Percentiles rank a stretch among this genome's conserved stretches.
These are phyloP conservation scores for Lichtheimia ramosa DNA, from an alignment of 371 early-diverging fungal genomes.

Conservation along the genomic window DNA sequence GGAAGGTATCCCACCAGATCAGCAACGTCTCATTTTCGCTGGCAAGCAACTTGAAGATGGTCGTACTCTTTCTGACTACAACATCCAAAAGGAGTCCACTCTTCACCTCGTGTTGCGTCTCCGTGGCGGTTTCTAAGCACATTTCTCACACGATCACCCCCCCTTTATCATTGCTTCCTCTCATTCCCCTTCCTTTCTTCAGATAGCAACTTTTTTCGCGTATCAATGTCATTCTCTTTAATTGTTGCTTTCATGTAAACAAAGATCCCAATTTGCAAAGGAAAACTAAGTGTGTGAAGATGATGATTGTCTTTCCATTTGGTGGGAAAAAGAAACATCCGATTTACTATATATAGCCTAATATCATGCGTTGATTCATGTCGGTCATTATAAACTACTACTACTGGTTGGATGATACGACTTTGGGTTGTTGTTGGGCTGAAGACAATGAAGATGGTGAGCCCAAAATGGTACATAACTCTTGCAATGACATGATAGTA, in stretches of 20 bases:
- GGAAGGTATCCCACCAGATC: slow-evolving; percentile 92
- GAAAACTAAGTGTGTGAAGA: too few species aligned
- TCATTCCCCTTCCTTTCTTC: neutral
- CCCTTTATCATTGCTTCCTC: neutral
- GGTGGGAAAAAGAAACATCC: too few species aligned
- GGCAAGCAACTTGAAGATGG: slow-evolving; percentile 88
- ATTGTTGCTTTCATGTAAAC: too few species aligned
- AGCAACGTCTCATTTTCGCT: slow-evolving; percentile 85
- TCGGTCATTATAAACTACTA: too few species aligned
- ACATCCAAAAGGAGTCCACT: slow-evolving; percentile 81
- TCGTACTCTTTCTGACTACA: slow-evolving; percentile 74
- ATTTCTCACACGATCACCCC: neutral
- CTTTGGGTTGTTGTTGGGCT: too few species aligned
- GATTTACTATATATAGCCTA: too few species aligned
- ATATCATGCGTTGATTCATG: too few species aligned
- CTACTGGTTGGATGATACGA: too few species aligned
- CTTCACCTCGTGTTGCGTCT: slow-evolving; percentile 91
- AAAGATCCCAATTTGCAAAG: too few species aligned
- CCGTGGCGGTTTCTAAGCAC: slow-evolving; percentile 64
- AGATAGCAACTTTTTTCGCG: neutral
- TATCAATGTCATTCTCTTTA: neutral
- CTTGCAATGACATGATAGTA: slow-evolving; percentile 29
- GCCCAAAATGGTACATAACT: slow-evolving; percentile 17
- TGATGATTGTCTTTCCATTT: too few species aligned
- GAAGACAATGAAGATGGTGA: neutral